These are phyloP conservation scores for Penicillium atrosanguineum DNA, from an alignment of 495 filamentous ascomycete species.

Conservation along the genomic window DNA sequence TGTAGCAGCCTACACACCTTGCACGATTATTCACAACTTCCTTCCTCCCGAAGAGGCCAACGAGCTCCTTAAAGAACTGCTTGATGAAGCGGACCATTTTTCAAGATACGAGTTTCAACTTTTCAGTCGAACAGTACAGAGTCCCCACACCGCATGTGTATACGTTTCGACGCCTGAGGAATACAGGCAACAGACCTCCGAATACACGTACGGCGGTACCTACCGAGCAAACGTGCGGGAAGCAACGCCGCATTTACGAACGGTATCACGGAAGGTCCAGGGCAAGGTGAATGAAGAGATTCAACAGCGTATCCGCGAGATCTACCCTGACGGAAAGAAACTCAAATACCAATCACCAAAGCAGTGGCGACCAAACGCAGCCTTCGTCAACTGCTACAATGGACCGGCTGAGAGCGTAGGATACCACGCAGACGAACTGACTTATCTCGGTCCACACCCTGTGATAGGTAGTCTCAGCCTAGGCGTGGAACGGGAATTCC, in stretches of 20 bases:
- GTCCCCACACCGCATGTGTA: conserved; percentile 76
- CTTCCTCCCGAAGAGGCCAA: conserved; percentile 69
- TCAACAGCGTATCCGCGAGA: conserved; percentile 56
- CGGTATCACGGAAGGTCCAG: conserved; percentile 64
- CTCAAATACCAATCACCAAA: conserved; percentile 71
- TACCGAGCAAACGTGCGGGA: conserved; percentile 70
- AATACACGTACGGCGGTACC: conserved; percentile 82
- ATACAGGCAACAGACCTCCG: conserved; percentile 58
- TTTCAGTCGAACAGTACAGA: conserved; percentile 79
- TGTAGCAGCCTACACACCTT: conserved; percentile 77
- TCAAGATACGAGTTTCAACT: conserved; percentile 72
- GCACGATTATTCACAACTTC: conserved; percentile 90
- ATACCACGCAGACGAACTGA: conserved; percentile 88
- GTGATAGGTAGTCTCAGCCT: conserved; percentile 88
- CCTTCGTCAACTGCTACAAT: conserved; percentile 90
- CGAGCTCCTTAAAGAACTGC: conserved; percentile 68
- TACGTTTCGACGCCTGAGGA: conserved; percentile 73
- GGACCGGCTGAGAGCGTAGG: conserved; percentile 79
- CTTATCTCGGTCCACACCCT: conserved; percentile 84
- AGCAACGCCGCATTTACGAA: conserved; percentile 66
- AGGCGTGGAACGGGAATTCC: conserved; percentile 87
- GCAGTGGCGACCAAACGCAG: conserved; percentile 80
- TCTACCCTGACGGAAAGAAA: conserved; percentile 65
- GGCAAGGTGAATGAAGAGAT: conserved; percentile 73
- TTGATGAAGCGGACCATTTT: conserved; percentile 75